These are phyloP conservation scores for Grigorovia transvaalensis DNA, from an alignment of 805 yeast species.

Conservation along the genomic window DNA sequence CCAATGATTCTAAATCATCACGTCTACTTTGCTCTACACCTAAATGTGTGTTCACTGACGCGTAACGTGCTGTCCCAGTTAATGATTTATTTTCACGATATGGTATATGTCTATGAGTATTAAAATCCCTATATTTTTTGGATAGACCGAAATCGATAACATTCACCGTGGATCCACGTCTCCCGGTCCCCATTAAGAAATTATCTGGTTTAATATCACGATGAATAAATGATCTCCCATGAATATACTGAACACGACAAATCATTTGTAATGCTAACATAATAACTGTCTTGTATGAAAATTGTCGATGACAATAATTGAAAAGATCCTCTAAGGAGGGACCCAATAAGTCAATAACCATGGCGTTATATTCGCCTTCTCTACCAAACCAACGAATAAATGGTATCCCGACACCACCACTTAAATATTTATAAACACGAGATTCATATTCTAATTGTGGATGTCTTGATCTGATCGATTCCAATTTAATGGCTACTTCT, in stretches of 20 bases:
- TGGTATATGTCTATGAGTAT: conserved; percentile 89
- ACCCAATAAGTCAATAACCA: conserved; percentile 92
- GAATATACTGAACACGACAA: conserved; percentile 90
- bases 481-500: conserved; percentile 94
- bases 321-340: conserved; percentile 92
- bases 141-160: conserved; percentile 93
- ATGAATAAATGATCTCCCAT: conserved; percentile 85
- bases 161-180: conserved; percentile 90
- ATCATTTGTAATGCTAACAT: conserved; percentile 89
- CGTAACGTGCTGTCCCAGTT: conserved; percentile 97
- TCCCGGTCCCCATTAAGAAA: conserved; percentile 78
- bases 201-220: conserved; percentile 82
- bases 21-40: conserved; percentile 96
- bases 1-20: conserved; percentile 91
- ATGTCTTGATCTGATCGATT: conserved; percentile 81
- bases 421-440: conserved; percentile 82
- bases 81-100: conserved; percentile 92
- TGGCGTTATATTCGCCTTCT: conserved; percentile 91
- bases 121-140: conserved; percentile 86
- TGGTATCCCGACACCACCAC: conserved; percentile 97
- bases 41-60: conserved; percentile 87
- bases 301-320: conserved; percentile 90
- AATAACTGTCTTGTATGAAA: conserved; percentile 85
- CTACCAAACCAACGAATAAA: conserved; percentile 96
- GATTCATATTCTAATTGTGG: conserved; percentile 97